Evolutionary conservation across 2,329 filamentous ascomycete genomes (phyloP), one percentile per base, ranked within the genome.

Genomic region (Hypoxylon sp.): DNA sequence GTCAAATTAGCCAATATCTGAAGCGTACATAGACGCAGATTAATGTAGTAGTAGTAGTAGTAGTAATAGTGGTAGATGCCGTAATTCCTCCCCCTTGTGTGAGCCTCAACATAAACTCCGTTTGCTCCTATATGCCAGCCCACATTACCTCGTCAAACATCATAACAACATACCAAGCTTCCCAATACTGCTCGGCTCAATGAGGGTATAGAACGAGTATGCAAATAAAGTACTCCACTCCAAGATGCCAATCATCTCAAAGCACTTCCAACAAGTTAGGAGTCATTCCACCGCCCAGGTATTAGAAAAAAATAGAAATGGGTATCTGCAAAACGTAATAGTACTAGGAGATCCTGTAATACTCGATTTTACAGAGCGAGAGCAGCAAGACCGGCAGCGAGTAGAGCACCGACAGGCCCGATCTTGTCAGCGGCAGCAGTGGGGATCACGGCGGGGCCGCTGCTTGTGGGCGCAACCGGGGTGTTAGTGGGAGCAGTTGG

Each of bases 301-400:
- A 66, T 60, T 63, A 63, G 17, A 65, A 48, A 65, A 58, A 52
- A 34, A 21, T 13, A 36, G 48, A 50, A 55, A 21, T 45, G 68
- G 68, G 68, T 70, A 70, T 70, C 61, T 70, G 68, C 23, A 70
- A 63, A 68, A 68, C 45, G 43, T 30, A 57, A 68, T 49, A 55
- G 50, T 50, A 63, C 30, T 51, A 64, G 52, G 45, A 56, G 6
- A 25, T 58, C n/a, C 41, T 46, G 61, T 51, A 52, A 43, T 60
- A 53, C 60, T 67, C 53, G 13, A 43, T 62, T 74, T 43, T 78
- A 82, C 65, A 82, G 68, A 61, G 79, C 72, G 43, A 84, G 58
- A 21, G 78, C 80, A 53, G 77, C 80, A 38, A 81, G 63, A 63
- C 79, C 82, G 45, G 77, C 82, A 32, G 81, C 60, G 50, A 81